These are phyloP conservation scores for Talaromyces pinophilus DNA, from an alignment of 2,329 filamentous ascomycete genomes.

Conservation along the genomic window DNA sequence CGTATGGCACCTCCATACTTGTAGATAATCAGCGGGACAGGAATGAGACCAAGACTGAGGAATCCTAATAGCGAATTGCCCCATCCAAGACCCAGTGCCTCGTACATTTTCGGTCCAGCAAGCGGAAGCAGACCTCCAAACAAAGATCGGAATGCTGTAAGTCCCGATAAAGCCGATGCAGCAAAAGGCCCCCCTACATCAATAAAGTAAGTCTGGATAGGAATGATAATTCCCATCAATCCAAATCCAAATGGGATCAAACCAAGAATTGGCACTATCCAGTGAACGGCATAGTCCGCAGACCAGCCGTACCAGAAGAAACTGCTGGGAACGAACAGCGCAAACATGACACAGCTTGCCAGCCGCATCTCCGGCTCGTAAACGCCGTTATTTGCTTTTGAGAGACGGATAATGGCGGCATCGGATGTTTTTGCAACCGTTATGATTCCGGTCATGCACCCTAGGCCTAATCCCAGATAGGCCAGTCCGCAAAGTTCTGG, in stretches of 20 bases:
- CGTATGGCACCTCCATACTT: conserved; percentile 38
- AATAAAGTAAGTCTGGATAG: conserved; percentile 62
- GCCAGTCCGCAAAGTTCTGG: conserved; percentile 6
- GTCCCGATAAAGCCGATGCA: conserved; percentile 55
- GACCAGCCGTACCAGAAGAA: conserved; percentile 63
- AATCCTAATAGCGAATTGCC: conserved; percentile 58
- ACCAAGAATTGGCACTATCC: conserved; percentile 63
- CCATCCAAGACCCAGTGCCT: conserved; percentile 51
- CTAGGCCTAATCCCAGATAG: not conserved
- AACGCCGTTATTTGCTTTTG: conserved; percentile 1
- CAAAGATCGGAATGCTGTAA: conserved; percentile 57
- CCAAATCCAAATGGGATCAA: conserved; percentile 58
- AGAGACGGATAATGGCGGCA: not conserved
- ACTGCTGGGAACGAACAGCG: conserved; percentile 49
- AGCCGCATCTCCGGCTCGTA: conserved; percentile 3
- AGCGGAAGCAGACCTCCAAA: conserved; percentile 62
- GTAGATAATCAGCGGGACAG: conserved; percentile 39
- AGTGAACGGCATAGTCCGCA: conserved; percentile 55
- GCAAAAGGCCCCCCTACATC: conserved; percentile 54
- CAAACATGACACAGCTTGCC: conserved; percentile 1
- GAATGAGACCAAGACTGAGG: conserved; percentile 54
- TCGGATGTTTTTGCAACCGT: conserved; percentile 1
- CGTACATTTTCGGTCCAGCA: conserved; percentile 57
- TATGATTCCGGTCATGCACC: not conserved
- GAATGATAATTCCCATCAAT: conserved; percentile 55